Base-by-base conservation (phyloP, 176 grass and related monocot species). In the Leersia perrieri region DNA sequence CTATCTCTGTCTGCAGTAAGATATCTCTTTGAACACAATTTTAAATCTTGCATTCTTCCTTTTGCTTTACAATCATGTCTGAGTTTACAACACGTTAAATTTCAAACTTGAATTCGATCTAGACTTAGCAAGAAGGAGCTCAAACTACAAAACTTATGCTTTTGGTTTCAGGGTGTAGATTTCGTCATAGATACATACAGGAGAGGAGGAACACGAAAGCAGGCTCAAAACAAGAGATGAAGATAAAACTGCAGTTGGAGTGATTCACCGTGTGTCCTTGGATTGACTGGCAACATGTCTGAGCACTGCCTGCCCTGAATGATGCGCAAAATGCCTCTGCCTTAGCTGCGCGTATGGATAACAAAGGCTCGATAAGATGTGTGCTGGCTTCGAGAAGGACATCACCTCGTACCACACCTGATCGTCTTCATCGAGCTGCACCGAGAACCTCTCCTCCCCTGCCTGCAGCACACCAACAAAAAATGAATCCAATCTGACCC, bases 331-430 rank as follows among this genome's bases (percentile, higher is more conserved):
- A 40, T 86, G 86, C 58, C 80, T 85, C 81, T 98, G 95, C 78
- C 88, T 77, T 30, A 92, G 68, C n/a, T n/a, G n/a, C n/a, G n/a
- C n/a, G n/a, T n/a, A n/a, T n/a, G n/a, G n/a, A n/a, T n/a, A n/a
- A n/a, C n/a, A n/a, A n/a, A n/a, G n/a, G n/a, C 63, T 30, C 3
- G 95, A 87, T 20, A 97, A 60, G 41, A 81, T 2, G 40, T 97
- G 95, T 0, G 95, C 92, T 22, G 95, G 92, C 75, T 92, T 97
- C 2, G 95, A 94, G 68, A 94, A 92, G 68, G 95, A 94, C 31
- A 85, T 9, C 33, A 94, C 91, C 80, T 98, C 88, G 63, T 98
- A 98, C 92, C 92, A 98, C 69, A 98, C 92, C 11, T 82, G 57
- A 14, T 91, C 92, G 14, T 92, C 89, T 64, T 89, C 77, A 45